A percentile compares a stretch with the other conserved stretches of the same genome.
Evolutionary conservation across 441 rosid species (phyloP).

Genomic region (Arabidopsis lyrata): DNA sequence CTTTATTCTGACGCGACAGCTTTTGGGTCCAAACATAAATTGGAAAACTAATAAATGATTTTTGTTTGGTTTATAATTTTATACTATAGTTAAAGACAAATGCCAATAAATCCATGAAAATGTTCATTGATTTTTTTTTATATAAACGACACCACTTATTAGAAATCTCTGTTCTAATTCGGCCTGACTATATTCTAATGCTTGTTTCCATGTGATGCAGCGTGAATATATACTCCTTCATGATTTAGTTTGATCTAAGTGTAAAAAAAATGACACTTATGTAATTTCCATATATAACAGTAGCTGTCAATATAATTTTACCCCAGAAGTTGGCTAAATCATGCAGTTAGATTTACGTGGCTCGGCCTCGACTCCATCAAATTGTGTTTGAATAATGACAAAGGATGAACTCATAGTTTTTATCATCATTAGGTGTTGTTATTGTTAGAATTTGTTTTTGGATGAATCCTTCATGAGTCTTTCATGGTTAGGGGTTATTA

Average conservation of each 20-base stretch:
- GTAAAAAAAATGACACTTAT: background rate
- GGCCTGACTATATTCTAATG: background rate
- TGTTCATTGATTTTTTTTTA: background rate
- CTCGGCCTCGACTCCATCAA: background rate
- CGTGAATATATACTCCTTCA: background rate
- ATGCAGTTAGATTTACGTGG: background rate
- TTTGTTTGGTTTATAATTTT: constrained; percentile 23
- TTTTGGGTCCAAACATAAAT: constrained; percentile 33
- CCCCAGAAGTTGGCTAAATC: background rate
- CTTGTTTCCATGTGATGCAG: background rate
- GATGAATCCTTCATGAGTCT: too few relatives aligned
- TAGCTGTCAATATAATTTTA: background rate
- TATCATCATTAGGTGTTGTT: too few relatives aligned
- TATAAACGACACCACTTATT: background rate
- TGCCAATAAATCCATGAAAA: background rate
- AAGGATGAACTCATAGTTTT: too few relatives aligned
- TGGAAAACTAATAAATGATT: constrained; percentile 10
- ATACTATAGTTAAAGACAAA: constrained; percentile 15
- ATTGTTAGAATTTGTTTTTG: too few relatives aligned
- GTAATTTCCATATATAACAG: too few relatives aligned
- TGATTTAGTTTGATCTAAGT: background rate
- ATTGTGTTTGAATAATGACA: background rate
- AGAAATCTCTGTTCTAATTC: background rate
- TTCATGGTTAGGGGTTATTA: too few relatives aligned
- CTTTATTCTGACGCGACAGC: constrained; percentile 15